Percentiles rank a stretch among this genome's conserved stretches.
Evolutionary conservation across 768 basidiomycete species (phyloP).

Genomic region (Trichaptum fuscoviolaceum): DNA sequence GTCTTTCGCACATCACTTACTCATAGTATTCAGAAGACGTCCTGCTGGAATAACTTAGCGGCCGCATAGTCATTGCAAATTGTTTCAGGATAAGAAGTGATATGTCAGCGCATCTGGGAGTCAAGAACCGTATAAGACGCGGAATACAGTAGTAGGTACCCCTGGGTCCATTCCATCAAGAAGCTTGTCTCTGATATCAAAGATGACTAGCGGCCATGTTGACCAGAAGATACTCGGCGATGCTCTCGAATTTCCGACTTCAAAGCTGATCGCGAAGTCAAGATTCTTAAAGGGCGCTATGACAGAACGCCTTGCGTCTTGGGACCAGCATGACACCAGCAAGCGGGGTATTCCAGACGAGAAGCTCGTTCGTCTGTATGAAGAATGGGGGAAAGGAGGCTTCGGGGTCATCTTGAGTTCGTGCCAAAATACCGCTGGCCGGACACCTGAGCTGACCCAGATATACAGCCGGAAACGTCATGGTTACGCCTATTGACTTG

Average conservation of each 20-base stretch:
- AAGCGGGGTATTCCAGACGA: conserved; percentile 28
- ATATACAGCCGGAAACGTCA: conserved; percentile 27
- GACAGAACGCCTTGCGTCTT: conserved; percentile 22
- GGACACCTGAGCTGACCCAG: conserved; percentile 26
- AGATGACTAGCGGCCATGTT: not conserved
- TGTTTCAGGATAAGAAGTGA: no score
- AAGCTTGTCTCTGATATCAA: no score
- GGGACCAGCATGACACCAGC: conserved; percentile 24
- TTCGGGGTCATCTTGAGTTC: conserved; percentile 18
- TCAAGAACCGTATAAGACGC: no score
- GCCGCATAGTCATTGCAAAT: no score
- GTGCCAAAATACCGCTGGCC: conserved; percentile 15
- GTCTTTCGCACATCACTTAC: no score
- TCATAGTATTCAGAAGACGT: no score
- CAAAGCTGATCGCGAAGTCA: not conserved
- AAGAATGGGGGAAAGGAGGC: conserved; percentile 28
- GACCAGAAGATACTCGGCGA: not conserved
- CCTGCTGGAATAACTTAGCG: no score
- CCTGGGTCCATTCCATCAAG: no score
- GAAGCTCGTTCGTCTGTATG: conserved; percentile 29
- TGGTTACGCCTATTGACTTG: not conserved
- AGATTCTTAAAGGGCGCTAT: conserved; percentile 3
- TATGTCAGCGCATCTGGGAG: no score
- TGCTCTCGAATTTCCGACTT: not conserved
- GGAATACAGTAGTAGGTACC: no score